These are phyloP conservation scores for Vicia faba DNA, from an alignment of 306 rosid species.

Conservation along the genomic window DNA sequence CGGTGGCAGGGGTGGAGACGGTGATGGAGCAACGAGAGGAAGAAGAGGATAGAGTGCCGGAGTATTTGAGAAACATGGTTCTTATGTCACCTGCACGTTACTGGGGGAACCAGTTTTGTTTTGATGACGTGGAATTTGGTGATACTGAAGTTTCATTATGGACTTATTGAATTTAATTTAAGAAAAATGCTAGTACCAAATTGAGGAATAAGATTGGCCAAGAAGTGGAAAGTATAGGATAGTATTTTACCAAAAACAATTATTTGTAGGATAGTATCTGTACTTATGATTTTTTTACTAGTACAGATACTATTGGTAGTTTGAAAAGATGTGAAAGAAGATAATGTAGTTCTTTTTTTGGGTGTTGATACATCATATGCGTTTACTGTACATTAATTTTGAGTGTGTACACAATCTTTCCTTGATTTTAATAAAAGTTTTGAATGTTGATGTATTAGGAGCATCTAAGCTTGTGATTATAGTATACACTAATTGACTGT, in stretches of 20 bases:
- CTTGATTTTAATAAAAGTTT: not conserved
- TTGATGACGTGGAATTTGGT: slow-evolving; percentile 55
- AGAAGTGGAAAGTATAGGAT: no score
- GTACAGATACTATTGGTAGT: slow-evolving; percentile 9
- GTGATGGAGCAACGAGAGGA: slow-evolving; percentile 34
- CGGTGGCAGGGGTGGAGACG: not conserved
- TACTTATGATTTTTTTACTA: slow-evolving; percentile 1
- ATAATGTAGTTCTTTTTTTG: not conserved
- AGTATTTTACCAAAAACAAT: not conserved
- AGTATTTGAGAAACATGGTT: slow-evolving; percentile 63
- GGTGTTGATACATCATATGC: not conserved
- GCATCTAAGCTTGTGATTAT: no score
- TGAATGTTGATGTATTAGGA: not conserved
- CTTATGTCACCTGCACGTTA: slow-evolving; percentile 55
- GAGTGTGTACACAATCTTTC: not conserved
- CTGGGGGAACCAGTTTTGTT: slow-evolving; percentile 21
- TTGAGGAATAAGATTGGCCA: no score
- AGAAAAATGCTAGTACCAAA: not conserved
- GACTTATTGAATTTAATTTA: slow-evolving; percentile 49
- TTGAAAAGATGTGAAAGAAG: no score
- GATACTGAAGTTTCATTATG: slow-evolving; percentile 63
- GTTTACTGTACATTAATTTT: not conserved
- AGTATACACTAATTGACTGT: no score
- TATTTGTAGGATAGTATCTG: not conserved
- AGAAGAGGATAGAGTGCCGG: slow-evolving; percentile 57